phyloP scores from a whole-genome alignment of 2,329 filamentous ascomycete genomes.

The Ophiocordyceps polyrhachis-furcata region DNA sequence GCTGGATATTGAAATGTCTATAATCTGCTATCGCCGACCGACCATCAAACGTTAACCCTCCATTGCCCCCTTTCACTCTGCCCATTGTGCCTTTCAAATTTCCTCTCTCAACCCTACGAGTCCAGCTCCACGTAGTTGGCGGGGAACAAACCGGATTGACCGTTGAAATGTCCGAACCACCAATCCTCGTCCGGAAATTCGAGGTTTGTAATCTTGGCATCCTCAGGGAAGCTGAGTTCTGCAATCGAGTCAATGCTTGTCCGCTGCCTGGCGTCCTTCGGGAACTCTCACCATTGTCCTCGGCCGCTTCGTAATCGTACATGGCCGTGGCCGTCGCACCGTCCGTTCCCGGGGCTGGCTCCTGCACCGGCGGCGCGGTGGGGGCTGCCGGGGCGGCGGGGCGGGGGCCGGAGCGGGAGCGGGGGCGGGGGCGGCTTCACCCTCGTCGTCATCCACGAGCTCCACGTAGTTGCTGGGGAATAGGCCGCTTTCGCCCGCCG shows the following conservation, averaged over 20 bases:
- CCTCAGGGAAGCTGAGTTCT: conserved; percentile 72
- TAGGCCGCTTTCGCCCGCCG: conserved; percentile 63
- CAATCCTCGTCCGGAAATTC: conserved; percentile 98
- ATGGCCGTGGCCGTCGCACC: conserved; percentile 60
- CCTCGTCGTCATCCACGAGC: conserved; percentile 50
- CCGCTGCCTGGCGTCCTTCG: not conserved
- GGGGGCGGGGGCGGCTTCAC: conserved; percentile 27
- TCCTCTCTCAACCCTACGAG: conserved; percentile 6
- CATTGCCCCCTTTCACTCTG: not conserved
- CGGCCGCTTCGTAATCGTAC: conserved; percentile 93
- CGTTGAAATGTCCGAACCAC: conserved; percentile 84
- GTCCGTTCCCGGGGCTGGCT: conserved; percentile 21
- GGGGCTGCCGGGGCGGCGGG: conserved; percentile 17
- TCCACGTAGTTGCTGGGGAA: conserved; percentile 98
- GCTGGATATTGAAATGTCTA: not conserved
- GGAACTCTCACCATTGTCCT: conserved; percentile 55
- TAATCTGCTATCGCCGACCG: not conserved
- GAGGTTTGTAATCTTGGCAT: conserved; percentile 61
- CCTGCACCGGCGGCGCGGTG: conserved; percentile 13
- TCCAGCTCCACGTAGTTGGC: conserved; percentile 50
- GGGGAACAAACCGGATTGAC: conserved; percentile 68
- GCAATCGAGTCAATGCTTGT: not conserved
- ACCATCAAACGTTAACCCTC: not conserved
- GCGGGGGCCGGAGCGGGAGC: conserved; percentile 16
- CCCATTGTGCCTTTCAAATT: not conserved